Evolutionary conservation across 148 eudicot genomes (phyloP).

Genomic region (Fagopyrum homotropicum): DNA sequence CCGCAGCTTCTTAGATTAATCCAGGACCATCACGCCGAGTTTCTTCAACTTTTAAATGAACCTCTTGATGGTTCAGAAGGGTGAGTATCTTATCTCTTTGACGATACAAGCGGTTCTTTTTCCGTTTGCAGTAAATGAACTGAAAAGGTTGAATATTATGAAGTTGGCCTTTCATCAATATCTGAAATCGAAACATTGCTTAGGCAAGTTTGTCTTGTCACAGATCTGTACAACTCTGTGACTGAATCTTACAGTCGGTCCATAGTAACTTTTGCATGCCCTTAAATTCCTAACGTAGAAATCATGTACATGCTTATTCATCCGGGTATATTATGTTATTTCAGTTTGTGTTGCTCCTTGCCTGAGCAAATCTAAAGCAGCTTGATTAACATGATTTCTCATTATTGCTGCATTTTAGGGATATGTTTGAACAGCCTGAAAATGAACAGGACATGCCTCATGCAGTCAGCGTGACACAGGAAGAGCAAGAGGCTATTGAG

Average conservation of each 20-base stretch:
- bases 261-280: no score
- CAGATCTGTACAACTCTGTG: no score
- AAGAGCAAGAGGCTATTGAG: conserved; percentile 89
- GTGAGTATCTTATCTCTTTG: conserved; percentile 30
- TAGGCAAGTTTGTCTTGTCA: no score
- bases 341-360: no score
- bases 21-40: conserved; percentile 90
- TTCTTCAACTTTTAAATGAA: conserved; percentile 90
- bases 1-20: conserved; percentile 82
- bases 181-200: background rate
- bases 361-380: no score
- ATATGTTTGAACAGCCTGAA: conserved; percentile 65
- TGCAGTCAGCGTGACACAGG: conserved; percentile 84
- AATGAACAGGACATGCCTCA: conserved; percentile 81
- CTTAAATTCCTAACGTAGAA: no score
- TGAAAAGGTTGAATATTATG: background rate
- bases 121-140: background rate
- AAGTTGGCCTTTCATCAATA: background rate
- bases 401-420: conserved; percentile 36
- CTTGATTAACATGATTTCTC: background rate
- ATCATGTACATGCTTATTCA: no score
- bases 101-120: no score
- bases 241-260: no score
- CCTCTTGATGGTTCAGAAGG: conserved; percentile 96
- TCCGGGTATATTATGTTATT: no score